Conservation (phyloP, 495 filamentous ascomycete genomes). For the Filosporella fistucella region DNA sequence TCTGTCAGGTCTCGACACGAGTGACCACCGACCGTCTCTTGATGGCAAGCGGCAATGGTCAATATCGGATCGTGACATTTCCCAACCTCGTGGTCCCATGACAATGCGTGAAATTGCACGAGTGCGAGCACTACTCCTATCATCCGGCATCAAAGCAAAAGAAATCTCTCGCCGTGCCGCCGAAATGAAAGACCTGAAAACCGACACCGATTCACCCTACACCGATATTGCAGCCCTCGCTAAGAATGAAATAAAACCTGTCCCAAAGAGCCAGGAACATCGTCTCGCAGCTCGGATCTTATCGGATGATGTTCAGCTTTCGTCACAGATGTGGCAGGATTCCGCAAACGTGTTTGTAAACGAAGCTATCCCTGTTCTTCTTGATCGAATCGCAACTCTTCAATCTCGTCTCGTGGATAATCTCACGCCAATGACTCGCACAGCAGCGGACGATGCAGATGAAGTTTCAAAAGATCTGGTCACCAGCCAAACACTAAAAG, state of each 20-base stretch:
- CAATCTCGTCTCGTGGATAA: constrained; percentile 43
- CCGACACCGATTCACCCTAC: constrained; percentile 20
- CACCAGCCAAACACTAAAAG: constrained; percentile 64
- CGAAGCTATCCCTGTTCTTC: constrained; percentile 38
- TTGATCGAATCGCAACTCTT: constrained; percentile 41
- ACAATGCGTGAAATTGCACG: constrained; percentile 70
- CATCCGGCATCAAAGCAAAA: constrained; percentile 79
- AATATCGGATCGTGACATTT: constrained; percentile 56
- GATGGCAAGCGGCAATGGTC: constrained; percentile 57
- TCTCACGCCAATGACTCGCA: constrained; percentile 60
- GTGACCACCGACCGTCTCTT: constrained; percentile 8
- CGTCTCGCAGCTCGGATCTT: constrained; percentile 65
- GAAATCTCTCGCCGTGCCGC: constrained; percentile 67
- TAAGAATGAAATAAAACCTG: constrained; percentile 35
- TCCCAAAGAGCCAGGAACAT: constrained; percentile 59
- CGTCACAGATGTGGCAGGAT: constrained; percentile 20
- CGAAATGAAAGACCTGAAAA: constrained; percentile 24
- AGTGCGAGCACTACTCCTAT: constrained; percentile 67
- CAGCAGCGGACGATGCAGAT: constrained; percentile 71
- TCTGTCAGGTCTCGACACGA: constrained; percentile 23
- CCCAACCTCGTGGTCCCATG: constrained; percentile 32
- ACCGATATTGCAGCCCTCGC: constrained; percentile 30
- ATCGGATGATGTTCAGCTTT: constrained; percentile 28
- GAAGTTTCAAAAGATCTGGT: constrained; percentile 68
- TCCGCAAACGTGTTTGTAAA: constrained; percentile 39